Conservation (phyloP, 2,329 filamentous ascomycete genomes). For the Ophioceras dolichostomum region DNA sequence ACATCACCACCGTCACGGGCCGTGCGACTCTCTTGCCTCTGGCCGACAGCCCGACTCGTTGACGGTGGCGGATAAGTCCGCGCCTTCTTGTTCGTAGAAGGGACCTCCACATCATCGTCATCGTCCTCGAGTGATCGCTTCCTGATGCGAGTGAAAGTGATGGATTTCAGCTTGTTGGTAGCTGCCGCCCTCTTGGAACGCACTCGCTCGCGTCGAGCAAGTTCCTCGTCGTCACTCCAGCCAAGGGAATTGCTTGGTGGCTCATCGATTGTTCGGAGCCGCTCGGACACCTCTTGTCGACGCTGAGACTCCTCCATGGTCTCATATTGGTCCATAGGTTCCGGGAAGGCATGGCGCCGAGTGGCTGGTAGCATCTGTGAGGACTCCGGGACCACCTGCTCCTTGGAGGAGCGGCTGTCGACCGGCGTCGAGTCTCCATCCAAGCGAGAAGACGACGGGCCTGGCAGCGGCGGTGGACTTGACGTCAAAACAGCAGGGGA, state of each 20-base stretch:
- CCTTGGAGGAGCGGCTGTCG: slow-evolving; percentile 2
- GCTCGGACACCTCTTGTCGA: slow-evolving; percentile 13
- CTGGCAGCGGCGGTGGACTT: slow-evolving; percentile 21
- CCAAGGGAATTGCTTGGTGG: too few species aligned
- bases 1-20: background rate
- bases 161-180: slow-evolving; percentile 24
- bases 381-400: slow-evolving; percentile 8
- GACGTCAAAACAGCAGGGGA: slow-evolving; percentile 30
- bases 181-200: slow-evolving; percentile 25
- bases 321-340: slow-evolving; percentile 29
- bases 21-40: too few species aligned
- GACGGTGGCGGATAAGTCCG: too few species aligned
- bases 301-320: slow-evolving; percentile 33
- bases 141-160: slow-evolving; percentile 23
- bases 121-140: slow-evolving; percentile 14
- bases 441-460: slow-evolving; percentile 10
- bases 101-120: slow-evolving; percentile 21
- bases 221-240: slow-evolving; percentile 18
- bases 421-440: slow-evolving; percentile 7
- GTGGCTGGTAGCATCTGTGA: slow-evolving; percentile 5
- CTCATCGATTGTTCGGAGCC: too few species aligned
- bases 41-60: too few species aligned
- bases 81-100: slow-evolving; percentile 17
- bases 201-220: slow-evolving; percentile 23
- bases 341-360: slow-evolving; percentile 6